Percentiles rank a stretch among this genome's conserved stretches.
phyloP scores from a whole-genome alignment of 2,329 filamentous ascomycete species.

The Alternaria sp. region DNA sequence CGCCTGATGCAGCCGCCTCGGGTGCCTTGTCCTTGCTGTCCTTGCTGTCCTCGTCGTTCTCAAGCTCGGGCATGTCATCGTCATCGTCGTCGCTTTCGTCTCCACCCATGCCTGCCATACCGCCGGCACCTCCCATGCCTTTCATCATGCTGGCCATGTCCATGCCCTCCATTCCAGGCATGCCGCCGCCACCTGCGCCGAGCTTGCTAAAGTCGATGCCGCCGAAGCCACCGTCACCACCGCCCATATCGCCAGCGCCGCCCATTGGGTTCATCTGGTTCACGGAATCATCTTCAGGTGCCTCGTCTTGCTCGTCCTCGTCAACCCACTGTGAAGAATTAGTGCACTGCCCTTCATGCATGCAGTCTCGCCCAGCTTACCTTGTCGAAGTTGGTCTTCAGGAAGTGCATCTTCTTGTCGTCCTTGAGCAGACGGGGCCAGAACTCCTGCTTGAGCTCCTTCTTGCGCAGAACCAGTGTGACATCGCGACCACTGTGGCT shows the following conservation, averaged over 20 bases:
- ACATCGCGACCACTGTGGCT: conserved; percentile 89
- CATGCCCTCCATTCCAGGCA: conserved; percentile 51
- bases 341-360: conserved; percentile 16
- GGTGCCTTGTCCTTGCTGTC: conserved; percentile 29
- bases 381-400: conserved; percentile 99
- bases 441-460: conserved; percentile 92
- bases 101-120: conserved; percentile 39
- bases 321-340: conserved; percentile 77
- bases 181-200: conserved; percentile 58
- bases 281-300: conserved; percentile 74
- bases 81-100: conserved; percentile 65
- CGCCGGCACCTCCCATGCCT: conserved; percentile 42
- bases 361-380: conserved; percentile 54
- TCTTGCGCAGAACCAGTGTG: conserved; percentile 93
- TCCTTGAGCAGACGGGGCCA: conserved; percentile 97
- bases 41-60: conserved; percentile 46
- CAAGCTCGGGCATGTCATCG: conserved; percentile 79
- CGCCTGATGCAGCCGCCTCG: conserved; percentile 39
- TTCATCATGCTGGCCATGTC: conserved; percentile 46
- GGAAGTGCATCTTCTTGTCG: conserved; percentile 85
- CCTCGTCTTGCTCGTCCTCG: conserved; percentile 97
- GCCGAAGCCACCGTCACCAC: conserved; percentile 73
- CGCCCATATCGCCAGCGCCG: conserved; percentile 53
- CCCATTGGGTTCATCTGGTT: conserved; percentile 63
- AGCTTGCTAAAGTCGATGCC: conserved; percentile 96